Evolutionary conservation across 371 early-diverging fungal genomes (phyloP).

Genomic region (Mucor saturninus): DNA sequence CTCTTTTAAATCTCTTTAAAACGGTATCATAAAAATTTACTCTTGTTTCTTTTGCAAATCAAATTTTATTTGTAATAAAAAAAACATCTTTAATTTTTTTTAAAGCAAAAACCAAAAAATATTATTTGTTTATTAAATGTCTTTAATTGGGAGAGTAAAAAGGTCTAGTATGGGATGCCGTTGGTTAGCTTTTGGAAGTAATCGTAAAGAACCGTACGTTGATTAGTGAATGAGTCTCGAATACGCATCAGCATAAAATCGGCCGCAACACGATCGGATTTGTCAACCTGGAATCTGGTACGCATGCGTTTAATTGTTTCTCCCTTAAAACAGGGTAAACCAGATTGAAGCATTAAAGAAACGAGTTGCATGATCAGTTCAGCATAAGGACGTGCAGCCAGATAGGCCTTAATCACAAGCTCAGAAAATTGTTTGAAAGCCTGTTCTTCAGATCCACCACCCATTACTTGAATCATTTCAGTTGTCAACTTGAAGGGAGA

Average conservation of each 20-base stretch:
- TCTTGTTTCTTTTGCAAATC: constrained; percentile 15
- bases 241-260: constrained; percentile 94
- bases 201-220: constrained; percentile 84
- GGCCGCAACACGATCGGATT: constrained; percentile 90
- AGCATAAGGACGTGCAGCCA: constrained; percentile 91
- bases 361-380: constrained; percentile 93
- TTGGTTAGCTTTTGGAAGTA: constrained; percentile 91
- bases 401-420: constrained; percentile 88
- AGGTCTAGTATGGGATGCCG: constrained; percentile 58
- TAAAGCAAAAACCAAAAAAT: background rate
- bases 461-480: constrained; percentile 98
- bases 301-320: constrained; percentile 88
- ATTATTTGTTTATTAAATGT: background rate
- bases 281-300: constrained; percentile 90
- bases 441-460: constrained; percentile 83
- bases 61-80: constrained; percentile 7
- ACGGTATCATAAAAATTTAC: constrained; percentile 4
- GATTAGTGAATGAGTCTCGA: constrained; percentile 90
- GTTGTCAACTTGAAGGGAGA: constrained; percentile 98
- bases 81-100: background rate
- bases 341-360: constrained; percentile 92
- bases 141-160: background rate
- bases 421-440: constrained; percentile 89
- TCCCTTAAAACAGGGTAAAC: constrained; percentile 97
- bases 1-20: constrained; percentile 1